These are phyloP conservation scores for Periglandula ipomoeae DNA, from an alignment of 2,329 filamentous ascomycete genomes.

Conservation along the genomic window DNA sequence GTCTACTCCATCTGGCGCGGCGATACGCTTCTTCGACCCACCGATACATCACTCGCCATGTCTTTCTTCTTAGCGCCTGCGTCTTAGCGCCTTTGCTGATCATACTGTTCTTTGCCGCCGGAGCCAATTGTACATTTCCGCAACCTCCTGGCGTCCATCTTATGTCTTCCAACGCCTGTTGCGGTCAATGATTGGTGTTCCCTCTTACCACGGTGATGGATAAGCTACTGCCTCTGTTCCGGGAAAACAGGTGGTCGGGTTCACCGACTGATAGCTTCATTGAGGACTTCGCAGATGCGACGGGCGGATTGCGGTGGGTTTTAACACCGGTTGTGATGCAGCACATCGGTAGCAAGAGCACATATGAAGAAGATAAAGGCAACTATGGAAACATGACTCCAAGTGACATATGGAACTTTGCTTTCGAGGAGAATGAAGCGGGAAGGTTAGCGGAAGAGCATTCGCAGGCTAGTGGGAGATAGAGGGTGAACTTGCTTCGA, in stretches of 20 bases:
- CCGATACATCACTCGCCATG: not conserved
- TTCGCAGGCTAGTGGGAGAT: not conserved
- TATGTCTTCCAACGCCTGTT: conserved; percentile 8
- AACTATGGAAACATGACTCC: conserved; percentile 7
- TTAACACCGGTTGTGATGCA: conserved; percentile 9
- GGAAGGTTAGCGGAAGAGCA: conserved; percentile 5
- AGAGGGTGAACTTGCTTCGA: not conserved
- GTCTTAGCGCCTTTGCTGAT: conserved; percentile 6
- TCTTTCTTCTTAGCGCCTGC: not conserved
- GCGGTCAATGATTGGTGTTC: conserved; percentile 8
- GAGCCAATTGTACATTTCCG: conserved; percentile 6
- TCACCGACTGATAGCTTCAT: conserved; percentile 9
- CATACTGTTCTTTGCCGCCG: conserved; percentile 7
- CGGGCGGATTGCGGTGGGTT: conserved; percentile 4
- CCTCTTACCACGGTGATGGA: not conserved
- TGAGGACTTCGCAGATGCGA: conserved; percentile 5
- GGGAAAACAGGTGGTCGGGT: conserved; percentile 1
- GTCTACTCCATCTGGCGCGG: not conserved
- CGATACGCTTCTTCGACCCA: not conserved
- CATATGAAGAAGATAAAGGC: conserved; percentile 1
- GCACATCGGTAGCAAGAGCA: conserved; percentile 9
- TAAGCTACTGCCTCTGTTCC: conserved; percentile 4
- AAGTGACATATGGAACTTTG: conserved; percentile 8
- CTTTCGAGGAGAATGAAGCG: conserved; percentile 7
- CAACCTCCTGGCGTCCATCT: conserved; percentile 4